These are phyloP conservation scores for Fusarium brevicatenulatum DNA, from an alignment of 2,329 filamentous ascomycete genomes.

Conservation along the genomic window DNA sequence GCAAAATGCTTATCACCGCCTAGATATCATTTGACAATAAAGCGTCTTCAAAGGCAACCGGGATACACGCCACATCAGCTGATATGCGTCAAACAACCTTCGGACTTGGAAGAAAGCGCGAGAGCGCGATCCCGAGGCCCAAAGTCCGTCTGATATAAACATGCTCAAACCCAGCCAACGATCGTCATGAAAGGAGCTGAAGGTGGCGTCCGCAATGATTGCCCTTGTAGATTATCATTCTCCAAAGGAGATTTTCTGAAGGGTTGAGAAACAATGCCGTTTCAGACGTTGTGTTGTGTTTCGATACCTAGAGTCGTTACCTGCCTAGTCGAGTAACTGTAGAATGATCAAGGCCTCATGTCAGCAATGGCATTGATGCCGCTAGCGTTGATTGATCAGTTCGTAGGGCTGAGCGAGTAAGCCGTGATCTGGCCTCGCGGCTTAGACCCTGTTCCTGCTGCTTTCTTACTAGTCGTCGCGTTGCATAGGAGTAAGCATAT, in stretches of 20 bases:
- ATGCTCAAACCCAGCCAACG: background rate
- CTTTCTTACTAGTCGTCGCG: background rate
- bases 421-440: background rate
- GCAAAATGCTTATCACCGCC: background rate
- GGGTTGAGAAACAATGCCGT: background rate
- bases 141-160: background rate
- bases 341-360: background rate
- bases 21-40: background rate
- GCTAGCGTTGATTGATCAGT: background rate
- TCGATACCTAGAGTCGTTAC: background rate
- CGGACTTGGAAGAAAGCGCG: conserved; percentile 24
- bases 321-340: background rate
- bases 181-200: background rate
- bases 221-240: background rate
- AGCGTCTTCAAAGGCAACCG: background rate
- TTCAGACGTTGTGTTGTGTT: background rate
- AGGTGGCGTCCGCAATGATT: background rate
- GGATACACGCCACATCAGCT: conserved; percentile 9
- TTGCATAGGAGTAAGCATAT: background rate
- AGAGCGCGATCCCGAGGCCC: background rate
- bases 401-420: conserved; percentile 20
- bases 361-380: background rate
- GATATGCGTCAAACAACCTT: conserved; percentile 5
- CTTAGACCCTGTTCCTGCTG: background rate
- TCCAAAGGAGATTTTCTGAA: background rate